phyloP scores from a whole-genome alignment of 495 filamentous ascomycete species.

The Penicillium ochrochloron region DNA sequence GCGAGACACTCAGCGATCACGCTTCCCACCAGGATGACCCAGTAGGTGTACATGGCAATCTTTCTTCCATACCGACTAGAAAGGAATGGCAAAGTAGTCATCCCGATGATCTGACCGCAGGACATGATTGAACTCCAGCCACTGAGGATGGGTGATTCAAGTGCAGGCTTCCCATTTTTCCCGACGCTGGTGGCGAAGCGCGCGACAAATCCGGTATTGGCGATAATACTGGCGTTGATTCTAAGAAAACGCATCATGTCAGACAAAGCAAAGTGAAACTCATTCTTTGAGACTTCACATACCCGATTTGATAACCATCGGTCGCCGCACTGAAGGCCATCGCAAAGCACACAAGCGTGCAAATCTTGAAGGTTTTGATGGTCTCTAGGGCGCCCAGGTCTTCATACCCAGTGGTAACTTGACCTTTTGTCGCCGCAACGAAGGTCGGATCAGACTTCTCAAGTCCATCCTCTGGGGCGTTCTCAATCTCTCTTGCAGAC shows the following conservation, averaged over 20 bases:
- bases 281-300: neutral
- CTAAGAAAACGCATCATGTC: neutral
- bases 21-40: neutral
- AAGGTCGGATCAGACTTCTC: neutral
- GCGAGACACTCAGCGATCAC: neutral
- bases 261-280: neutral
- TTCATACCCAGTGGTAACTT: neutral
- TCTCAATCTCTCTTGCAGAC: neutral
- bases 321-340: neutral
- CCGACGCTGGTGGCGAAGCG: neutral
- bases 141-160: neutral
- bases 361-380: neutral
- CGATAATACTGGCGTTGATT: neutral
- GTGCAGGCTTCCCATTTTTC: neutral
- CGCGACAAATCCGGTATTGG: neutral
- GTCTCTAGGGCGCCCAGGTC: neutral
- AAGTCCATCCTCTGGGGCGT: neutral
- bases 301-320: neutral
- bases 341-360: neutral
- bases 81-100: neutral
- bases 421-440: neutral
- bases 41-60: neutral
- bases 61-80: neutral
- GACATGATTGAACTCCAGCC: constrained; percentile 1
- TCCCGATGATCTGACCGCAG: neutral